Conservation (phyloP, 345 rosid genomes). For the Arabidopsis arenosa region DNA sequence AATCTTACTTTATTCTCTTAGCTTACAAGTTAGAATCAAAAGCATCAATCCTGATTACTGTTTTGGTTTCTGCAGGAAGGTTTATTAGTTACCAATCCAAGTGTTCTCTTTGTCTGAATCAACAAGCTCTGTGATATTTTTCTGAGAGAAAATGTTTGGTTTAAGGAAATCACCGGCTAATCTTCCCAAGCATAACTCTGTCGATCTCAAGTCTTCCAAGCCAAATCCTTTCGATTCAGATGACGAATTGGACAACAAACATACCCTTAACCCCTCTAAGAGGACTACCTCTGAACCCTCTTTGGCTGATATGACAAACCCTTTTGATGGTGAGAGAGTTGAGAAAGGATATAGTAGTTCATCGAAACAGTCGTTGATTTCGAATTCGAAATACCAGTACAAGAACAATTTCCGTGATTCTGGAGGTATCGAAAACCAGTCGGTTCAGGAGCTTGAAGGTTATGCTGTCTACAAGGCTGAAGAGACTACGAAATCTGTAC, state of each 20-base stretch:
- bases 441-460: slow-evolving; percentile 84
- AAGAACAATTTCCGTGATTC: slow-evolving; percentile 80
- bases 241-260: slow-evolving; percentile 60
- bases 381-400: slow-evolving; percentile 58
- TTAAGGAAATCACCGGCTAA: slow-evolving; percentile 70
- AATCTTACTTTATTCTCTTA: slow-evolving; percentile 15
- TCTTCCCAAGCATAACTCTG: slow-evolving; percentile 57
- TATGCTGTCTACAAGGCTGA: slow-evolving; percentile 92
- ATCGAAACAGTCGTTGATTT: slow-evolving; percentile 50
- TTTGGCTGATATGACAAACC: slow-evolving; percentile 54
- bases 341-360: slow-evolving; percentile 48
- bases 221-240: slow-evolving; percentile 89
- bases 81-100: slow-evolving; percentile 36
- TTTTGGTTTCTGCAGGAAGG: slow-evolving; percentile 44
- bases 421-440: slow-evolving; percentile 88
- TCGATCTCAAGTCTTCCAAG: slow-evolving; percentile 55
- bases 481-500: slow-evolving; percentile 83
- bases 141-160: slow-evolving; percentile 57
- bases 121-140: slow-evolving; percentile 21
- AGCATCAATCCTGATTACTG: slow-evolving; percentile 10
- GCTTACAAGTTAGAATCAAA: slow-evolving; percentile 38
- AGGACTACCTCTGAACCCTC: slow-evolving; percentile 67
- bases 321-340: slow-evolving; percentile 57
- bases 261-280: slow-evolving; percentile 55
- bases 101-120: neutral